These are phyloP conservation scores for Rosellinia necatrix DNA, from an alignment of 2,329 filamentous ascomycete species.

Conservation along the genomic window DNA sequence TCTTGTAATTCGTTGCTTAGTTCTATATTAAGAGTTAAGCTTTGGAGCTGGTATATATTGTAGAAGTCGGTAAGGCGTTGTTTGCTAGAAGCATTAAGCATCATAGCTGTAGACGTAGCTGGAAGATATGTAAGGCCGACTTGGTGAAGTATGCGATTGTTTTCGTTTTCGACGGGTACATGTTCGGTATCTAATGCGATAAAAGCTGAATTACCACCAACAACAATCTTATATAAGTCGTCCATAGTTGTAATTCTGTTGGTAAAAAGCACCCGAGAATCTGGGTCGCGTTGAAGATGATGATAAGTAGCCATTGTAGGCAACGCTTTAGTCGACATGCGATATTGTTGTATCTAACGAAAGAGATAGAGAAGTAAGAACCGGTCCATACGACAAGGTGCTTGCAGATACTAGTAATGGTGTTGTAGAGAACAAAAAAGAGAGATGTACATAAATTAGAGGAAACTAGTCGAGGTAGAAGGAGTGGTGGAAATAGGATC, in stretches of 20 bases:
- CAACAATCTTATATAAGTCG: conserved; percentile 1
- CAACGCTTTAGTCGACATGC: neutral
- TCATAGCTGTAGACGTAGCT: conserved; percentile 10
- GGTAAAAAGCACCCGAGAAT: neutral
- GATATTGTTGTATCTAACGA: neutral
- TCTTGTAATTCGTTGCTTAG: conserved; percentile 1
- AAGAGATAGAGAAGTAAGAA: neutral
- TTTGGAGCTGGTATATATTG: conserved; percentile 8
- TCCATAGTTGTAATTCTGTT: conserved; percentile 10
- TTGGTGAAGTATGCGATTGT: conserved; percentile 14
- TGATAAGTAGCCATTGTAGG: conserved; percentile 6
- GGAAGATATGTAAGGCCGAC: conserved; percentile 13
- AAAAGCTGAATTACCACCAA: conserved; percentile 10
- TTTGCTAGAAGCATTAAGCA: conserved; percentile 4
- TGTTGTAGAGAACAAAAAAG: neutral
- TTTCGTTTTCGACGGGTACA: conserved; percentile 8
- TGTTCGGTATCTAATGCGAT: conserved; percentile 18
- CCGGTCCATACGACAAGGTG: neutral
- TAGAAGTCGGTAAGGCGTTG: conserved; percentile 1
- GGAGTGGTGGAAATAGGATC: neutral
- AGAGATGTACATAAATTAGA: neutral
- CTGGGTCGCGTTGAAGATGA: neutral
- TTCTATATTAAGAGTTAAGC: conserved; percentile 13
- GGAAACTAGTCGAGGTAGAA: neutral
- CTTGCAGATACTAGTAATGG: neutral